Evolutionary conservation across 768 basidiomycete species (phyloP), one percentile per base, ranked within the genome.

Genomic region (Lyophyllum shimeji): DNA sequence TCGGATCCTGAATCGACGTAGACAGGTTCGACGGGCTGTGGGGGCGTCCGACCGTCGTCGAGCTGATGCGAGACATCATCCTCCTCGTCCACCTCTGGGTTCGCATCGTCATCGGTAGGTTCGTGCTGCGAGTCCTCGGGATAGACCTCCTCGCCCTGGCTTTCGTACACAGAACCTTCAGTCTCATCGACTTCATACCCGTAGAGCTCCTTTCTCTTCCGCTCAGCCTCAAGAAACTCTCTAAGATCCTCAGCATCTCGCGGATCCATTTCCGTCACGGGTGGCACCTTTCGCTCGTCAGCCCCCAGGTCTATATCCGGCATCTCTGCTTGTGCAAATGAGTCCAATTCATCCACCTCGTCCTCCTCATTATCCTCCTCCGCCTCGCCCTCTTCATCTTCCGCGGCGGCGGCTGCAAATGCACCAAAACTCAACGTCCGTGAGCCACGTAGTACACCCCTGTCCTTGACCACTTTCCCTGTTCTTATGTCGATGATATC

Each of bases 401-500:
- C 67, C n/a, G 70, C 69, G n/a, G 56, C 58, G 5, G 68, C 60
- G 31, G 73, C 73, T 7, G 75, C 71, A 60, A 87, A 75, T 53
- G 73, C 73, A 4, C 88, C 87, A 62, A 89, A 79, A 11, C 75
- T 67, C 60, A 75, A 77, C 33, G 70, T 74, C 47, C 69, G 68
- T 21, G 70, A 64, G 15, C 75, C 69, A 45, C 82, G 79, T 40
- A 89, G 71, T 3, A 89, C 79, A 1, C 90, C 90, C 56, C 87
- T 81, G 67, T 93, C 87, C 62, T 82, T 83, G 55, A 89, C 73
- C 40, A 93, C 75, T 57, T 80, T 68, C 11, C 77, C 80, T 11
- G 82, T 84, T 52, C 75, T 72, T 2, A 93, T 71, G 63, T 92
- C 86, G 29, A 93, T 76, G 45, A 92, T 85, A 67, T 93, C 90